Evolutionary conservation across 1,284 basidiomycete genomes (phyloP).

Genomic region (Malassezia sympodialis): DNA sequence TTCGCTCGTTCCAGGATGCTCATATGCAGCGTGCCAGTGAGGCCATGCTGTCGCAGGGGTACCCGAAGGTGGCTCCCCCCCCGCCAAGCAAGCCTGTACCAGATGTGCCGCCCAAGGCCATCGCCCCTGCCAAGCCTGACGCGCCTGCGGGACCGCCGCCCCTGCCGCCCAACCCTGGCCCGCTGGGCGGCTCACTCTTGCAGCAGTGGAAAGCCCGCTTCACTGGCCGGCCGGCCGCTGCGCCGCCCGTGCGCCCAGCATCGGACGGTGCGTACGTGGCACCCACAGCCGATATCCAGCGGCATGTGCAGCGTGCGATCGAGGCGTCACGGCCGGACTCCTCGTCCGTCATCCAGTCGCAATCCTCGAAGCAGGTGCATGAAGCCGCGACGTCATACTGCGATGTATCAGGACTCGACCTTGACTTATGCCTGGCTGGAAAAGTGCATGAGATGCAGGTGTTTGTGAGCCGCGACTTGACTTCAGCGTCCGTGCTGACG

Average conservation of each 20-base stretch:
- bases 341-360: conserved; percentile 41
- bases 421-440: conserved; percentile 48
- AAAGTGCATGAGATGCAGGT: conserved; percentile 48
- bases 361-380: conserved; percentile 47
- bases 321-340: conserved; percentile 49
- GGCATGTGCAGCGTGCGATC: conserved; percentile 46
- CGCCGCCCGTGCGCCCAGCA: neutral
- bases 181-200: conserved; percentile 18
- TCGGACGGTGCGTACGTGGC: conserved; percentile 1
- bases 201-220: conserved; percentile 26
- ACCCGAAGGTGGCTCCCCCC: conserved; percentile 24
- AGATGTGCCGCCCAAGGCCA: too few relatives aligned
- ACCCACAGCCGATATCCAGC: conserved; percentile 31
- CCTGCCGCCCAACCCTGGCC: too few relatives aligned
- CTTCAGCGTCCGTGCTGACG: conserved; percentile 34
- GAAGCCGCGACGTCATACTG: conserved; percentile 49
- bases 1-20: conserved; percentile 32
- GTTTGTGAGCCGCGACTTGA: conserved; percentile 41
- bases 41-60: conserved; percentile 31
- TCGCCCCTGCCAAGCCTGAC: neutral
- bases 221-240: neutral
- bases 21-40: conserved; percentile 43
- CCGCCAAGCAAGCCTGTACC: neutral
- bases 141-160: neutral
- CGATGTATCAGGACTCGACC: conserved; percentile 44